Base-by-base conservation (phyloP, 2,329 filamentous ascomycete species). In the Microdochium trichocladiopsis region DNA sequence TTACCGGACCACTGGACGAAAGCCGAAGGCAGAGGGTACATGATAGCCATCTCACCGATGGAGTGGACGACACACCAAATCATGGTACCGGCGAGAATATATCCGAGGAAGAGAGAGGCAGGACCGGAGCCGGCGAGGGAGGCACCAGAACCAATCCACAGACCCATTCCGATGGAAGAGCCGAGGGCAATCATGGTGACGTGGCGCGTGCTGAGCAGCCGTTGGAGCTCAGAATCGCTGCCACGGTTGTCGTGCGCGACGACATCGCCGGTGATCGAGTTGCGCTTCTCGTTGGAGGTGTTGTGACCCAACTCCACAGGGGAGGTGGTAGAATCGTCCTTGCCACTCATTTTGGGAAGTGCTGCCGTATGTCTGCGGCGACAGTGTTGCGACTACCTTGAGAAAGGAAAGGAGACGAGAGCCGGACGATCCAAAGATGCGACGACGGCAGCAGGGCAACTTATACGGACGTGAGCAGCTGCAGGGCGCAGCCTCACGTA, bases 181-280 rank as follows among this genome's bases (percentile, higher is more conserved):
- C 68, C 68, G 31, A 73, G 66, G 18, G 76, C 77, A 52, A 80
- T 77, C 76, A 79, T 80, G 57, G 79, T 76, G 49, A 79, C 69
- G 57, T 79, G 76, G 16, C 76, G 69, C 11, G 70, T 72, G 54
- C 67, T 65, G 31, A 75, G 64, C 4, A 63, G 59, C 18, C 71
- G 66, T 43, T 66, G 63, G 18, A 76, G 63, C 51, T 72, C 66
- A 60, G 61, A 59, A 11, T 60, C 58, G 45, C 55, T 57, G 47
- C 57, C 57, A 50, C 57, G 51, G 28, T 60, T 55, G 14, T n/a
- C 52, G 43, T 31, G 28, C 28, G 48, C 8, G 47, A 51, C 52
- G 25, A 51, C 28, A 16, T 52, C 49, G 41, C 50, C 41, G 41
- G 18, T 18, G 18, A 45, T 22, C 12, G 10, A 8, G 41, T 45